A percentile compares a stretch with the other conserved stretches of the same genome.
Conservation (phyloP, 2,329 filamentous ascomycete species). For the Moelleriella libera region DNA sequence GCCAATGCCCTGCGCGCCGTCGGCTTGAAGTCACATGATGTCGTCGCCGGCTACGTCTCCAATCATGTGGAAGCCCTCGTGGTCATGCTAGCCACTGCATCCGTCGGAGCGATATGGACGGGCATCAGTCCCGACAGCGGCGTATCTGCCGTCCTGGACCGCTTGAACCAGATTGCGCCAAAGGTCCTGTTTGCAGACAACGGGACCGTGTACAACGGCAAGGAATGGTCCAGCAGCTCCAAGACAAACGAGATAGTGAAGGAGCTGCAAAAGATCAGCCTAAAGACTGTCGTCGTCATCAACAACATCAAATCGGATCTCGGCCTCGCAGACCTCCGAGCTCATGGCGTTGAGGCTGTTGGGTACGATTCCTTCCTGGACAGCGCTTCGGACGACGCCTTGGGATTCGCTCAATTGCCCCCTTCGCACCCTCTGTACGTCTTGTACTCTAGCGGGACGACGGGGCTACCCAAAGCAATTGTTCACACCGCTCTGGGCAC, state of each 20-base stretch:
- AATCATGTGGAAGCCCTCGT: constrained; percentile 82
- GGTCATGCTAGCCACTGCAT: constrained; percentile 72
- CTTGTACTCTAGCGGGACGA: constrained; percentile 86
- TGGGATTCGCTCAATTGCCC: constrained; percentile 61
- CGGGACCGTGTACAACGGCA: constrained; percentile 80
- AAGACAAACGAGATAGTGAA: constrained; percentile 70
- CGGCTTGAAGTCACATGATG: constrained; percentile 42
- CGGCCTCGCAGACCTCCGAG: constrained; percentile 25
- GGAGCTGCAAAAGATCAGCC: constrained; percentile 40
- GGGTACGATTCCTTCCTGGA: constrained; percentile 32
- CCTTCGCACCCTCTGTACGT: constrained; percentile 89
- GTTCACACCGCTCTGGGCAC: constrained; percentile 85
- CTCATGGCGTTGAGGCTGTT: constrained; percentile 23
- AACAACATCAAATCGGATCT: constrained; percentile 41
- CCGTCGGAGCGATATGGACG: constrained; percentile 83
- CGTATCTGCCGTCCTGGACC: constrained; percentile 78
- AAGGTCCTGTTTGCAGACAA: constrained; percentile 77
- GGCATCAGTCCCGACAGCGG: constrained; percentile 87
- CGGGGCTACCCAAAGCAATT: constrained; percentile 78
- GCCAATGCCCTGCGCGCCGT: constrained; percentile 54
- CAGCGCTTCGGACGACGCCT: constrained; percentile 25
- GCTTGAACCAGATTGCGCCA: constrained; percentile 74
- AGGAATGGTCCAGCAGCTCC: constrained; percentile 62
- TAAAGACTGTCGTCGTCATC: constrained; percentile 63
- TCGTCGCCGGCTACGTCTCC: constrained; percentile 65